These are phyloP conservation scores for Cladobotryum mycophilum DNA, from an alignment of 2,329 filamentous ascomycete genomes.

Conservation along the genomic window DNA sequence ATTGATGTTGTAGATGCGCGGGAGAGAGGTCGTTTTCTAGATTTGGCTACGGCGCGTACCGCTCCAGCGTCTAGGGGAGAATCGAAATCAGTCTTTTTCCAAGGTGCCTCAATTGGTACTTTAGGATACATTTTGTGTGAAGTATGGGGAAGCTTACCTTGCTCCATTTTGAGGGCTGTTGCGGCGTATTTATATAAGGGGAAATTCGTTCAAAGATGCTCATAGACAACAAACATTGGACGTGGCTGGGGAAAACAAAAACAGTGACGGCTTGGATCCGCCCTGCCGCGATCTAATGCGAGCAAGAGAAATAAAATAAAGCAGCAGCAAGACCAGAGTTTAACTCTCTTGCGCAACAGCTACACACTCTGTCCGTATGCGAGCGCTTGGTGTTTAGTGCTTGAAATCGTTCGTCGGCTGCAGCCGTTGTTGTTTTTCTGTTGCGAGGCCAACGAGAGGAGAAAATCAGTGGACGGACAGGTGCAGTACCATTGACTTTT, in stretches of 20 bases:
- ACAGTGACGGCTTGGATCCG: slow-evolving; percentile 1
- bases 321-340: slow-evolving; percentile 5
- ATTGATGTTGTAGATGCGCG: slow-evolving; percentile 52
- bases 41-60: slow-evolving; percentile 30
- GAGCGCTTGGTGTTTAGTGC: slow-evolving; percentile 24
- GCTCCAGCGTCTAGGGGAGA: slow-evolving; percentile 22
- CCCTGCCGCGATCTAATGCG: slow-evolving; percentile 15
- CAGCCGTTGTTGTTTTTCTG: slow-evolving; percentile 35
- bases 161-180: slow-evolving; percentile 27
- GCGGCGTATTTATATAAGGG: slow-evolving; percentile 25
- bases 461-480: slow-evolving; percentile 22
- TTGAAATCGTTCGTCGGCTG: slow-evolving; percentile 18
- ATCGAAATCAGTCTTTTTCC: background rate
- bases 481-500: slow-evolving; percentile 1
- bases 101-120: too few relatives aligned
- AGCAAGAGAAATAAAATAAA: slow-evolving; percentile 12
- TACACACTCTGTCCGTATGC: slow-evolving; percentile 15
- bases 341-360: slow-evolving; percentile 14
- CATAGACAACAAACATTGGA: slow-evolving; percentile 37
- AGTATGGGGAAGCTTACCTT: slow-evolving; percentile 24
- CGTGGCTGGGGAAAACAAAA: slow-evolving; percentile 24
- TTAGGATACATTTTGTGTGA: too few relatives aligned
- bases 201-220: slow-evolving; percentile 19
- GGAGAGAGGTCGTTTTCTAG: slow-evolving; percentile 46
- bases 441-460: slow-evolving; percentile 39